Evolutionary conservation across 140 eudicot genomes (phyloP).

Genomic region (Bidens hawaiensis): DNA sequence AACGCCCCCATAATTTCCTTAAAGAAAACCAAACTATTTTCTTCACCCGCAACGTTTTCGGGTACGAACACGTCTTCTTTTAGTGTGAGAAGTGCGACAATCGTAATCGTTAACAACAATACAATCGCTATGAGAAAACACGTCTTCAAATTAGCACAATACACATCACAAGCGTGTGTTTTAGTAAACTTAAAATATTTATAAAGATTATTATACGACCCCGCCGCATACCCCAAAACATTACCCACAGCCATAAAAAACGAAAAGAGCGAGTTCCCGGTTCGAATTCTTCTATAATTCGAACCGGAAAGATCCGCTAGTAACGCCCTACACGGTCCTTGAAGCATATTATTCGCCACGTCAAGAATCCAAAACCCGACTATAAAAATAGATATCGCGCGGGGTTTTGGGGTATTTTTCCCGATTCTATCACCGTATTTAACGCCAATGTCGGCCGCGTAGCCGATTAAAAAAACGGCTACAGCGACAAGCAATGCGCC

Average conservation of each 20-base stretch:
- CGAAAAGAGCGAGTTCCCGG: constrained; percentile 45
- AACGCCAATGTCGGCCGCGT: constrained; percentile 80
- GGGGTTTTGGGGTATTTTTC: constrained; percentile 37
- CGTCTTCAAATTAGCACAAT: constrained; percentile 70
- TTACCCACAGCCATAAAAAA: constrained; percentile 84
- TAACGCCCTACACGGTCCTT: constrained; percentile 74
- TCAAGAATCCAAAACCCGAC: constrained; percentile 75
- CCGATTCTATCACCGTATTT: constrained; percentile 45
- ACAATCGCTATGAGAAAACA: constrained; percentile 58
- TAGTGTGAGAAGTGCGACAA: constrained; percentile 36
- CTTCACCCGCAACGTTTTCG: neutral
- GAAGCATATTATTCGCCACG: constrained; percentile 68
- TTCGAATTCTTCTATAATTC: constrained; percentile 27
- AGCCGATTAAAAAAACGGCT: constrained; percentile 74
- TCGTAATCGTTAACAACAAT: constrained; percentile 29
- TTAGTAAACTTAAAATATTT: constrained; percentile 44
- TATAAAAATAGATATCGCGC: constrained; percentile 66
- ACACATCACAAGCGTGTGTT: constrained; percentile 60
- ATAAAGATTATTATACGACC: constrained; percentile 39
- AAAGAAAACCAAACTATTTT: constrained; percentile 28
- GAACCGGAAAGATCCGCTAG: constrained; percentile 53
- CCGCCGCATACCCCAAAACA: constrained; percentile 75
- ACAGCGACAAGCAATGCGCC: constrained; percentile 56
- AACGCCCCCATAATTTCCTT: constrained; percentile 46
- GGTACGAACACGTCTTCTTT: constrained; percentile 22